These are phyloP conservation scores for Solanum gracilifrons DNA, from an alignment of 257 asterid species.

Conservation along the genomic window DNA sequence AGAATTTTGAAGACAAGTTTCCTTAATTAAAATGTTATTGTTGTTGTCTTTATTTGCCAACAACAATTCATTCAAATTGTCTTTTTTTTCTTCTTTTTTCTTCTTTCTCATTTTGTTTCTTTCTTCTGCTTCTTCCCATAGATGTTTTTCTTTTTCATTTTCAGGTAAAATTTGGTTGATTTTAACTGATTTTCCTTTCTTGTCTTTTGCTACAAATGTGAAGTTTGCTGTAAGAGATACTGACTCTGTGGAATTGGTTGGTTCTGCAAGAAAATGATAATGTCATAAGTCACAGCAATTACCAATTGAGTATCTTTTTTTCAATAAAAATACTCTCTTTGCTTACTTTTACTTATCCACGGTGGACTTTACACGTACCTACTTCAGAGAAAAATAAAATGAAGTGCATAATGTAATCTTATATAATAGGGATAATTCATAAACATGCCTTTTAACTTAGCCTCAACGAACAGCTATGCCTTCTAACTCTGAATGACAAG, in stretches of 20 bases:
- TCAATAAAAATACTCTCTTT: background rate
- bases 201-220: constrained; percentile 85
- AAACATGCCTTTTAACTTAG: too few species aligned
- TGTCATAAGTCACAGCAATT: background rate
- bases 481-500: too few species aligned
- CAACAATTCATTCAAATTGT: constrained; percentile 33
- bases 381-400: too few species aligned
- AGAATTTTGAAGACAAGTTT: constrained; percentile 78
- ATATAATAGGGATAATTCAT: too few species aligned
- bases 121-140: constrained; percentile 69
- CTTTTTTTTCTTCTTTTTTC: constrained; percentile 36
- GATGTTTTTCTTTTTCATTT: constrained; percentile 50
- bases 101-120: constrained; percentile 61
- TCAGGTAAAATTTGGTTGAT: constrained; percentile 66
- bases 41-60: constrained; percentile 67
- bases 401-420: background rate
- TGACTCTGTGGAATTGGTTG: constrained; percentile 20
- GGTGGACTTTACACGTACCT: background rate
- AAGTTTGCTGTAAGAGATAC: constrained; percentile 83
- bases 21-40: constrained; percentile 58
- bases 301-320: too few species aligned
- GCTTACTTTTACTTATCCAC: background rate
- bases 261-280: constrained; percentile 22
- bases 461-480: too few species aligned
- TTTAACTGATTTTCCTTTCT: constrained; percentile 62